Evolutionary conservation across 208 protist species (phyloP).

Genomic region (Endotrypanum monterogeii): DNA sequence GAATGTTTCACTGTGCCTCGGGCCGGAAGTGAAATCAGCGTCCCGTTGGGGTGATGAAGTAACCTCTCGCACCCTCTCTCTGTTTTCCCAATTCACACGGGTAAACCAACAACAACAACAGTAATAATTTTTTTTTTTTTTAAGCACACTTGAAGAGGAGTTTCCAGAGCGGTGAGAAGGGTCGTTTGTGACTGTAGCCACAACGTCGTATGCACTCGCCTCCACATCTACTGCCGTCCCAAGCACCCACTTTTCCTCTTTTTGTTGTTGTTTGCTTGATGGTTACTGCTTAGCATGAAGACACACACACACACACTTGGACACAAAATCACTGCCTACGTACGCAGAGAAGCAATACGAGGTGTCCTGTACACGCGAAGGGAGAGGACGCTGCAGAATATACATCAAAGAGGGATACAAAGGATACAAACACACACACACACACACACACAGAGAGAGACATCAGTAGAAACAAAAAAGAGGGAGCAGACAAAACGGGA

Average conservation of each 20-base stretch:
- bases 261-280: neutral
- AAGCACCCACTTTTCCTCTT: neutral
- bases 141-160: neutral
- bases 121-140: no score
- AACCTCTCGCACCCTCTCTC: neutral
- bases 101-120: neutral
- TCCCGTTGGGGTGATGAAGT: neutral
- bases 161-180: neutral
- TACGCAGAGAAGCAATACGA: neutral
- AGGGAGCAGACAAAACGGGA: conserved; percentile 7
- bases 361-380: neutral
- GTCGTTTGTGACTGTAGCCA: neutral
- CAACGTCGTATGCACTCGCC: neutral
- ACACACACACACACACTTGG: neutral
- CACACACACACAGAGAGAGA: neutral
- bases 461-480: conserved; percentile 3
- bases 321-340: neutral
- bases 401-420: neutral
- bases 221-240: neutral
- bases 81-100: neutral
- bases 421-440: neutral
- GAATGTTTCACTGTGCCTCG: neutral
- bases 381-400: neutral
- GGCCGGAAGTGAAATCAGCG: neutral
- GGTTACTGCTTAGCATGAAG: neutral